phyloP scores from a whole-genome alignment of 768 basidiomycete species.

The Hericium erinaceus region DNA sequence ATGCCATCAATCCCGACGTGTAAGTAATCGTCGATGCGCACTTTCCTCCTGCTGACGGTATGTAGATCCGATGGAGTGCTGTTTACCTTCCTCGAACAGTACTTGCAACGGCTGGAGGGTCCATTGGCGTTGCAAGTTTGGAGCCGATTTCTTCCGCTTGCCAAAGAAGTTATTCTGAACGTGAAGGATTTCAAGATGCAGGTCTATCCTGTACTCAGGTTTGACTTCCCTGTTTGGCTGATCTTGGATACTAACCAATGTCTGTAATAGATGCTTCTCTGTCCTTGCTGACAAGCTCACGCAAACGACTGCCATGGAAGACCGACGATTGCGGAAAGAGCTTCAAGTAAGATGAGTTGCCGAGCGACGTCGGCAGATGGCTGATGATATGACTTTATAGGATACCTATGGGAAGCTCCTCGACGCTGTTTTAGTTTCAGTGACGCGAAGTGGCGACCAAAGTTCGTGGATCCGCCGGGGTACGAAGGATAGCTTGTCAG shows the following conservation, averaged over 20 bases:
- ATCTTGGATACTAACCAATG: constrained; percentile 38
- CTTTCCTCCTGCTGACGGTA: neutral
- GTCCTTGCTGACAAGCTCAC: constrained; percentile 74
- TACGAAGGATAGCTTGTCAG: constrained; percentile 49
- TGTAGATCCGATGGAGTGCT: constrained; percentile 57
- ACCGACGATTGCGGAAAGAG: constrained; percentile 79
- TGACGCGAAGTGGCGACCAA: constrained; percentile 65
- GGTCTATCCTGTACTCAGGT: constrained; percentile 69
- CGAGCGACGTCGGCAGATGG: neutral
- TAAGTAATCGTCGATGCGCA: constrained; percentile 25
- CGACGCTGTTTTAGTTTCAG: constrained; percentile 67
- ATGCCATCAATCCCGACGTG: constrained; percentile 58
- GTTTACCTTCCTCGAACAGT: constrained; percentile 87
- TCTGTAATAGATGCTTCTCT: constrained; percentile 28
- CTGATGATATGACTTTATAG: constrained; percentile 24
- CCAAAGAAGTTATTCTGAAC: constrained; percentile 64
- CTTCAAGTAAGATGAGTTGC: constrained; percentile 47
- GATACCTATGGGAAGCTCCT: constrained; percentile 82
- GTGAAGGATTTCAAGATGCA: constrained; percentile 63
- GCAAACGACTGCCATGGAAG: constrained; percentile 88
- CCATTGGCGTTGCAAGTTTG: constrained; percentile 92
- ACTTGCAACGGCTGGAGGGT: constrained; percentile 75
- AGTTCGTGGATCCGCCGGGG: constrained; percentile 72
- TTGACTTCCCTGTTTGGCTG: neutral
- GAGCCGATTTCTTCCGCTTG: constrained; percentile 66